These are phyloP conservation scores for Neurospora africana DNA, from an alignment of 495 filamentous ascomycete species.

Conservation along the genomic window DNA sequence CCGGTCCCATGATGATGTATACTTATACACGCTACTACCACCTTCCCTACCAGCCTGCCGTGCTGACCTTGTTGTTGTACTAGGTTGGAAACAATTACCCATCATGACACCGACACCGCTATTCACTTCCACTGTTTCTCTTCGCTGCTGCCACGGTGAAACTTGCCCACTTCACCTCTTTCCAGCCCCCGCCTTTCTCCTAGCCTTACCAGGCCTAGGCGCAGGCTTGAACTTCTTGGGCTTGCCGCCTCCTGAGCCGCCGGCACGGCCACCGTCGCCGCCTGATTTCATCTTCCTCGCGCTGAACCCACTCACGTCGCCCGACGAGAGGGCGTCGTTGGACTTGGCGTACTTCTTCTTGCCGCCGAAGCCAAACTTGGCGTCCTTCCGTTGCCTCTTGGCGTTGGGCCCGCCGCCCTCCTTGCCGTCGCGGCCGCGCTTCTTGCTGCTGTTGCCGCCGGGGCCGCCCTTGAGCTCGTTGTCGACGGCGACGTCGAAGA, in stretches of 20 bases:
- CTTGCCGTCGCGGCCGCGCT: conserved; percentile 25
- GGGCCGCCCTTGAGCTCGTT: conserved; percentile 49
- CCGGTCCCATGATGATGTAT: background rate
- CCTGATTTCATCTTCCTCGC: conserved; percentile 70
- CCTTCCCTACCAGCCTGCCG: background rate
- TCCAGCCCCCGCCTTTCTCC: conserved; percentile 23
- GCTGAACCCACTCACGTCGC: conserved; percentile 69
- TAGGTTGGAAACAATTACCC: background rate
- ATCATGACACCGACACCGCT: background rate
- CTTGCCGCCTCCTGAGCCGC: conserved; percentile 12
- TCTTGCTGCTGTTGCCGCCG: conserved; percentile 22
- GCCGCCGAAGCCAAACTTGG: conserved; percentile 87
- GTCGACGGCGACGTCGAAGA: conserved; percentile 92
- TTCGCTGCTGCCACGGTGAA: background rate
- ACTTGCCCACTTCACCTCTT: background rate
- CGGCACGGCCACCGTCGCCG: conserved; percentile 3
- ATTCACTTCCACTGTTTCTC: background rate
- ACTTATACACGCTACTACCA: background rate
- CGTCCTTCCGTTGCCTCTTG: conserved; percentile 87
- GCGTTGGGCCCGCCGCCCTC: conserved; percentile 35
- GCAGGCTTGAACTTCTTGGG: conserved; percentile 10
- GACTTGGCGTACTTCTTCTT: conserved; percentile 88
- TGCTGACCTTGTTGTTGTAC: background rate
- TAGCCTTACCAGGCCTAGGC: conserved; percentile 26
- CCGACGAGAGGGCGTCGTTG: conserved; percentile 67